These are phyloP conservation scores for Nakazawaea laoshanensis DNA, from an alignment of 805 yeast species.

Conservation along the genomic window DNA sequence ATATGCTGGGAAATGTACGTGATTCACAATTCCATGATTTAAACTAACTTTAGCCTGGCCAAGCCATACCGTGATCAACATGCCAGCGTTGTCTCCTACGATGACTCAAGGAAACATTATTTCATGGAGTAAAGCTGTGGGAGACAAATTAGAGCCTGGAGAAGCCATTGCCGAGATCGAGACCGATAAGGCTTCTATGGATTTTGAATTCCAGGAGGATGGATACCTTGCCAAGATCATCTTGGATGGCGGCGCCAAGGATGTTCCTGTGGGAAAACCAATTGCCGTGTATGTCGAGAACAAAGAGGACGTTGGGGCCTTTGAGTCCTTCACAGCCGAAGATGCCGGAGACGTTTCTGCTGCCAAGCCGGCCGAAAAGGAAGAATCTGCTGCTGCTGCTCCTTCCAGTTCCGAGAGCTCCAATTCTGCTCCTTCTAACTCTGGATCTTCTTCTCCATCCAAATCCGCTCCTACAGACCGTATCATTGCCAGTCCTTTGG, in stretches of 20 bases:
- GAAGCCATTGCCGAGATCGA: slow-evolving; percentile 95
- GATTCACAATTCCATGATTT: slow-evolving; percentile 3
- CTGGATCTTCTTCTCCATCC: slow-evolving; percentile 26
- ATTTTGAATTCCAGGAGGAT: slow-evolving; percentile 96
- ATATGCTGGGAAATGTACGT: slow-evolving; percentile 15
- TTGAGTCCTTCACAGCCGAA: slow-evolving; percentile 73
- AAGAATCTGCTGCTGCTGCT: slow-evolving; percentile 18
- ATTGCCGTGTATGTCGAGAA: slow-evolving; percentile 95
- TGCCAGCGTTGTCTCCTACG: slow-evolving; percentile 99
- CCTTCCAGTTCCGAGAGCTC: slow-evolving; percentile 19
- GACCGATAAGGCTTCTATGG: slow-evolving; percentile 98
- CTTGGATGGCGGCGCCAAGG: slow-evolving; percentile 78
- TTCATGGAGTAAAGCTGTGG: slow-evolving; percentile 82
- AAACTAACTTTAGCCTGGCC: slow-evolving; percentile 24
- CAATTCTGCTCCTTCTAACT: slow-evolving; percentile 20
- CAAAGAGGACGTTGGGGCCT: slow-evolving; percentile 75
- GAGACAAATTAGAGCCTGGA: slow-evolving; percentile 86
- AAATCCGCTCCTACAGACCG: slow-evolving; percentile 42
- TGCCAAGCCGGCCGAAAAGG: slow-evolving; percentile 31
- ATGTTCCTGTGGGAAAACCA: slow-evolving; percentile 90
- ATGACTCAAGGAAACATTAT: slow-evolving; percentile 95
- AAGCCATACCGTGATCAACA: slow-evolving; percentile 74
- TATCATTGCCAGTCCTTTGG: slow-evolving; percentile 90
- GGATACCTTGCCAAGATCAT: slow-evolving; percentile 85
- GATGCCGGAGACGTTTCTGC: slow-evolving; percentile 58